Evolutionary conservation across 2,329 filamentous ascomycete species (phyloP), one percentile per base, ranked within the genome.

Genomic region (Biscogniauxia mediterranea): DNA sequence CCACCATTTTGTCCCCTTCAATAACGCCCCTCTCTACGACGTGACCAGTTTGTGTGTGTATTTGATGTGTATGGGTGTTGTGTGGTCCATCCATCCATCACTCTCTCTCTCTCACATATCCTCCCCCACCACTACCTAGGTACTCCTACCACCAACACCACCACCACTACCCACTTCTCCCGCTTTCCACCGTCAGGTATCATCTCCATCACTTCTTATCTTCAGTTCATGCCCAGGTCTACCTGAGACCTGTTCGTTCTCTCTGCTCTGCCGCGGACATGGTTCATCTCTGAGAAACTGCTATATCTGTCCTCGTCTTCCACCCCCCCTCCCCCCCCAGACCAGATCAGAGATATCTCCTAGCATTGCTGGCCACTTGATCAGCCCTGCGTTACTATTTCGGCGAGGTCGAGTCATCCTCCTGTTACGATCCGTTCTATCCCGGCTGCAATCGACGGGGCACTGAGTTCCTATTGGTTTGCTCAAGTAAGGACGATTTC

Each of bases 371-470:
- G 42, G 51, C 20, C 57, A 19, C 52, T 49, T 28, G 13, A 51
- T 13, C n/a, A 28, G 8, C 19, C 23, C 28, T 32, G 4, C 21
- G 52, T 19, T 32, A 9, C 46, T 49, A 32, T 61, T 38, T 46
- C 54, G 55, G 23, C 61, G 62, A 64, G 59, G 56, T 63, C 66
- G 65, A 68, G 66, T 66, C 66, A 59, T 53, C 60, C 15, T 15
- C 38, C 59, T 26, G 20, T 32, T 25, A 26, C 54, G 52, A 54
- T 51, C 56, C 17, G 28, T 53, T 54, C 28, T 19, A 52, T 61
- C 52, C 42, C 52, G 26, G 51, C 51, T 54, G 52, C 23, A 42
- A 42, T 54, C 53, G 55, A 25, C 55, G 26, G 53, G 52, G 28
- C 49, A 46, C 55, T 60, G 7, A 6, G 7, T 32, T n/a, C 54